Percentiles rank a stretch among this genome's conserved stretches.
These are phyloP conservation scores for Vigna unguiculata DNA, from an alignment of 306 rosid species.

Conservation along the genomic window DNA sequence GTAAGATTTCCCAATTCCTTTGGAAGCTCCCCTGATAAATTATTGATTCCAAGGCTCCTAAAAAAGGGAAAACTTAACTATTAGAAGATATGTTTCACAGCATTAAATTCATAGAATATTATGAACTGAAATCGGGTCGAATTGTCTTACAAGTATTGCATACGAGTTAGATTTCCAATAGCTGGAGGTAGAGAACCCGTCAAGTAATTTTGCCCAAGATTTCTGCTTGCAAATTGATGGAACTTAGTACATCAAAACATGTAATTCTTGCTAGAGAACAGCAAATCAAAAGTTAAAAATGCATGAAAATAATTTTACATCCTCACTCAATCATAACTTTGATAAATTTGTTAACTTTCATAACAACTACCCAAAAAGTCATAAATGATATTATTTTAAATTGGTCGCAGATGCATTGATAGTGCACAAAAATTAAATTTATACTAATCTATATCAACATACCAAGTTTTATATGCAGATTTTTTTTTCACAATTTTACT, in stretches of 20 bases:
- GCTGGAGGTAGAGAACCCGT: conserved; percentile 70
- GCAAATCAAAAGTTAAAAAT: no score
- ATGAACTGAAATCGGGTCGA: not conserved
- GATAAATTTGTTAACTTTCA: no score
- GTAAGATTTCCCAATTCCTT: conserved; percentile 73
- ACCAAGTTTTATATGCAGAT: no score
- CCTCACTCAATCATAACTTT: no score
- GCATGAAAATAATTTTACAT: no score
- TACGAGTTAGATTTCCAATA: conserved; percentile 65
- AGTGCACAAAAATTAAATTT: not conserved
- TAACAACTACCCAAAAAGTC: not conserved
- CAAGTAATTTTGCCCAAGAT: conserved; percentile 67
- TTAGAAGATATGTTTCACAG: conserved; percentile 31
- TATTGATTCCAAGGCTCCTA: conserved; percentile 68
- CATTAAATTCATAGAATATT: not conserved
- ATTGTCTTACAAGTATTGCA: conserved; percentile 73
- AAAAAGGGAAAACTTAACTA: not conserved
- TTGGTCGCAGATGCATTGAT: no score
- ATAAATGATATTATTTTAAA: no score
- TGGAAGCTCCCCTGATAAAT: conserved; percentile 78
- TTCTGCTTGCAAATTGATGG: conserved; percentile 51
- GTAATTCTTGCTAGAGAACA: not conserved
- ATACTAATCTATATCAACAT: not conserved
- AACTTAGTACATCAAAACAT: not conserved
- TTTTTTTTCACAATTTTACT: no score